Evolutionary conservation across 371 early-diverging fungal genomes (phyloP), one percentile per base, ranked within the genome.

Genomic region (Dichotomocladium elegans): DNA sequence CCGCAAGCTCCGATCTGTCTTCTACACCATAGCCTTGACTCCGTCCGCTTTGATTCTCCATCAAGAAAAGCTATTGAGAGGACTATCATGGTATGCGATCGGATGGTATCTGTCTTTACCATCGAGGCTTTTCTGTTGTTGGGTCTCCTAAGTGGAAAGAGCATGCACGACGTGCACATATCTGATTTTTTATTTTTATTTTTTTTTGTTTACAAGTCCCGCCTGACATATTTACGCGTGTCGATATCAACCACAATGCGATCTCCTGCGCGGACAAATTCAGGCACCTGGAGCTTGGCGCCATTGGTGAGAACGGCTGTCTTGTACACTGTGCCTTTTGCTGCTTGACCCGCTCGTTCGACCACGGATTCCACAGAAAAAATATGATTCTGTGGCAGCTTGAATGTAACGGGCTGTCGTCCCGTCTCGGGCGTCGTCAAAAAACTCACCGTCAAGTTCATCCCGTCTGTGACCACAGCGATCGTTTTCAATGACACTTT

Each of bases 191-290:
- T 7, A 7, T 22, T 22, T 22, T 43, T 43, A 4, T 43, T 22
- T 42, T 17, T 15, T 27, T 47, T 29, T 30, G 33, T 48, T 33
- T 51, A 51, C 3, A 53, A 34, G 33, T 68, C 75, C 11, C 88
- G 75, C 27, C 75, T 73, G 26, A 83, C 58, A 41, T 93, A 93
- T 47, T 77, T 80, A 49, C 72, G 64, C n/a, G 79, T 73, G 14
- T 80, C 77, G 7, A 89, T 70, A 55, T 91, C 88, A n/a, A 93
- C 86, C 0, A 88, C 57, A 19, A 93, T 77, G 41, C 63, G 70
- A 31, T 93, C 94, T 9, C 92, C 92, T 19, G 71, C 69, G 55
- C 85, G 72, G 22, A 93, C 82, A 79, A 91, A 92, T 55, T 90
- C 89, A 9, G 92, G 94, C 7, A 93, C 90, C 57, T 71, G 77